Conservation (phyloP, 192 early-diverging fungal genomes). For the Coemansia umbellata region DNA sequence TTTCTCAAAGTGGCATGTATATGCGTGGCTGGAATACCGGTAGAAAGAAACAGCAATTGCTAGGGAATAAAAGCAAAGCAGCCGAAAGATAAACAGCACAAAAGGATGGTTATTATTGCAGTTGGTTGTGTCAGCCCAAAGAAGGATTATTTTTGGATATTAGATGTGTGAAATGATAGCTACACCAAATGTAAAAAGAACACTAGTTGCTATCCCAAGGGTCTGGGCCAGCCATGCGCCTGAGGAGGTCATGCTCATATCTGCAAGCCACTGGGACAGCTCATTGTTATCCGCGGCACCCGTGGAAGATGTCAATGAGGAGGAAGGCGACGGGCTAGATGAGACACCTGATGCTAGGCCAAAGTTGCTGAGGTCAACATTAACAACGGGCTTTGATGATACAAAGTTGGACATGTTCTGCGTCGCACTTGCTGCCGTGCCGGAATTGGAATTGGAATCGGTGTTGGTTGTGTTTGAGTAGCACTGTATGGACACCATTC, state of each 20-base stretch:
- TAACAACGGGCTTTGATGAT: slow-evolving; percentile 2
- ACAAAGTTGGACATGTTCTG: not conserved
- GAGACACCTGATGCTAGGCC: slow-evolving; percentile 11
- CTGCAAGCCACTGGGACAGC: slow-evolving; percentile 41
- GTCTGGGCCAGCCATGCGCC: not conserved
- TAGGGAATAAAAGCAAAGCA: too few relatives aligned
- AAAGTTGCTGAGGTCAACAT: slow-evolving; percentile 36
- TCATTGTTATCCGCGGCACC: slow-evolving; percentile 6
- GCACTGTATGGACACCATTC: slow-evolving; percentile 53
- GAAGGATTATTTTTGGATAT: not conserved
- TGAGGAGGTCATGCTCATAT: slow-evolving; percentile 12
- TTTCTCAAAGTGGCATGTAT: too few relatives aligned
- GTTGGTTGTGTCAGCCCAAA: not conserved
- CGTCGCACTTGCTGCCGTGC: too few relatives aligned
- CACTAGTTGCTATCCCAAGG: not conserved
- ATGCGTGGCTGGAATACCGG: too few relatives aligned
- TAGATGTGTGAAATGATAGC: slow-evolving; percentile 2
- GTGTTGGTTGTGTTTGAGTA: slow-evolving; percentile 32
- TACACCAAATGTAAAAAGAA: slow-evolving; percentile 6
- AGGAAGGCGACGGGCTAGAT: not conserved
- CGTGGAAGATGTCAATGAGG: not conserved
- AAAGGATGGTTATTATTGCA: too few relatives aligned
- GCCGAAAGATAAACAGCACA: too few relatives aligned
- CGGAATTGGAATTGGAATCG: too few relatives aligned
- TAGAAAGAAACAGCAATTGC: too few relatives aligned